Percentiles rank a stretch among this genome's conserved stretches.
Conservation (phyloP, 2,329 filamentous ascomycete genomes). For the Aaosphaeria arxii region DNA sequence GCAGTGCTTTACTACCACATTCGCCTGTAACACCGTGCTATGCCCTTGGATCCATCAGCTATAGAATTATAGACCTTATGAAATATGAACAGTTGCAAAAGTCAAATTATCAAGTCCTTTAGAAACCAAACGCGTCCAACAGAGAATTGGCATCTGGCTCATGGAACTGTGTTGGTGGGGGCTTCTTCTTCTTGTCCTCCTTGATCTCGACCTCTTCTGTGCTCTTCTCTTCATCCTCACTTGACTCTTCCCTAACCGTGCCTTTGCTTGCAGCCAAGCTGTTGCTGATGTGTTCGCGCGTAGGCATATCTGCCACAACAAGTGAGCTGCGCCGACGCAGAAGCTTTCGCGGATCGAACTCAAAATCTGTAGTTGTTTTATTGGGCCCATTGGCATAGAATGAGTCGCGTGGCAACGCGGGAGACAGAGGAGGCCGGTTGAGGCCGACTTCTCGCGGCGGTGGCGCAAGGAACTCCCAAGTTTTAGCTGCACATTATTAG, state of each 20-base stretch:
- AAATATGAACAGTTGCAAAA: too few relatives aligned
- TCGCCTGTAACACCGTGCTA: too few relatives aligned
- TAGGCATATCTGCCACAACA: slow-evolving; percentile 72
- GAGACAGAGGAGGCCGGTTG: slow-evolving; percentile 20
- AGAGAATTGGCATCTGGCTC: slow-evolving; percentile 89
- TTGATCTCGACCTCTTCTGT: slow-evolving; percentile 34
- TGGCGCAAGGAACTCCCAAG: slow-evolving; percentile 73
- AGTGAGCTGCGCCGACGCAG: slow-evolving; percentile 71
- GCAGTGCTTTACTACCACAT: too few relatives aligned
- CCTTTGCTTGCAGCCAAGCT: slow-evolving; percentile 14
- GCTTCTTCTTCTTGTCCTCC: slow-evolving; percentile 46
- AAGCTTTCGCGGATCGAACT: slow-evolving; percentile 63
- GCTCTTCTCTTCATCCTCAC: slow-evolving; percentile 20
- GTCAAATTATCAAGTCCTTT: neutral
- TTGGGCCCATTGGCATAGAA: slow-evolving; percentile 17
- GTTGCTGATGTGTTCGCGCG: slow-evolving; percentile 19
- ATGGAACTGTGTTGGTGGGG: slow-evolving; percentile 74
- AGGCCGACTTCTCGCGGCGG: slow-evolving; percentile 12
- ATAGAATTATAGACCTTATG: too few relatives aligned
- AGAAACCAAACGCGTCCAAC: slow-evolving; percentile 93
- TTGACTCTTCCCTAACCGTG: slow-evolving; percentile 15
- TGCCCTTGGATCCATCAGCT: too few relatives aligned
- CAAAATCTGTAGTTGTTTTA: slow-evolving; percentile 24
- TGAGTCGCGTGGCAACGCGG: slow-evolving; percentile 21
- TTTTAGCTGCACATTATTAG: slow-evolving; percentile 54